Evolutionary conservation across 176 grass and related monocot species (phyloP), one percentile per base, ranked within the genome.

Genomic region (Metroxylon sagu): DNA sequence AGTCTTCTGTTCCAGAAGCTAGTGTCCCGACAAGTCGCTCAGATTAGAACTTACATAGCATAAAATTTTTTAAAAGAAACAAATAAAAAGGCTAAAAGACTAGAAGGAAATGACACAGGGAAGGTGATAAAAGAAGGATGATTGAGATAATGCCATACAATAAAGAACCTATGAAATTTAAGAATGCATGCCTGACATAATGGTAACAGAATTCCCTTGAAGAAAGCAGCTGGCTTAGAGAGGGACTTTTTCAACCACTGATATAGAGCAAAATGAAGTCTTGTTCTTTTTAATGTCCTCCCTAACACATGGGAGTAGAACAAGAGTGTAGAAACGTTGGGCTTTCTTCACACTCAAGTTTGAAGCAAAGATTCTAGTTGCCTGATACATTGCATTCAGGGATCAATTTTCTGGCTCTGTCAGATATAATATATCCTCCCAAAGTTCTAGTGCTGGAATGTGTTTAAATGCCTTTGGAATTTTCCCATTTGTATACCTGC

Each of bases 361-460:
- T 39, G 87, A 97, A 60, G 93, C 85, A 72, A 97, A 97, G 19
- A 97, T 75, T 31, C 70, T 79, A 30, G 87, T 97, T 25, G 93
- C 87, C 62, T 97, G 93, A 71, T 85, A 91, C 52, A 97, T 74
- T 10, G 93, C 93, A 49, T 85, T 88, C 28, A 87, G 86, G 10
- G 93, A 97, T 84, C 93, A 97, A 61, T 91, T 76, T 62, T 85
- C 80, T 21, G 93, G 93, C 62, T 91, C 78, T 6, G 87, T 97
- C 61, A 97, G 27, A 74, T 88, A 83, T 50, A 97, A 61, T 26
- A 91, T 78, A 61, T 97, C 84, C 43, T 80, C 65, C 84, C 93
- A 97, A 50, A 77, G 72, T 35, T 88, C 81, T 26, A 88, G 69
- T 1, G 84, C 77, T 1, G 80, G 93, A 61, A 97, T 88, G 56